Conservation (phyloP, 345 rosid genomes). For the Hibiscus mutabilis region DNA sequence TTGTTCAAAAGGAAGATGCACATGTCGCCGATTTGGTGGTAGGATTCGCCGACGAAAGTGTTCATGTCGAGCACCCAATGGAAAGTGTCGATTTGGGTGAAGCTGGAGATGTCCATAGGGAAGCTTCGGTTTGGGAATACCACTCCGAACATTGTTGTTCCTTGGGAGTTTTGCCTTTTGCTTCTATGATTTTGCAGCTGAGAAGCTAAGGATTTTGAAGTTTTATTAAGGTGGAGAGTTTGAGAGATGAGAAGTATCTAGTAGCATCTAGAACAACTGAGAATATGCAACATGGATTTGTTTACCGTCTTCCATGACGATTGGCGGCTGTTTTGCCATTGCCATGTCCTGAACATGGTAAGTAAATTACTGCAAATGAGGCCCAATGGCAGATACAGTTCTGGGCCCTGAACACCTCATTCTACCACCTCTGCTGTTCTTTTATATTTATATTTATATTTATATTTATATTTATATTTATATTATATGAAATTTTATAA, state of each 20-base stretch:
- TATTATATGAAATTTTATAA: too few species aligned
- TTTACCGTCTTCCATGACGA: neutral
- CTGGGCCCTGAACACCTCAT: too few species aligned
- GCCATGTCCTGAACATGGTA: neutral
- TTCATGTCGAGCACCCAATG: conserved; percentile 99
- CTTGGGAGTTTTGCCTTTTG: neutral
- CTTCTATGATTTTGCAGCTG: neutral
- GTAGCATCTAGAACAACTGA: neutral
- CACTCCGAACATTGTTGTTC: conserved; percentile 69
- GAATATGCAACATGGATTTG: neutral
- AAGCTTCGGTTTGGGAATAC: conserved; percentile 95
- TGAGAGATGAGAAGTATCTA: neutral
- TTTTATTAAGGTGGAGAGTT: neutral
- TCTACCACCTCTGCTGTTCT: too few species aligned
- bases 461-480: too few species aligned
- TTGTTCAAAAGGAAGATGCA: conserved; percentile 79
- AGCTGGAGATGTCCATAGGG: conserved; percentile 85
- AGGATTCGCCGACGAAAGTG: conserved; percentile 87
- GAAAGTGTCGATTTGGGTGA: conserved; percentile 80
- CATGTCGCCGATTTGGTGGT: conserved; percentile 70
- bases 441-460: too few species aligned
- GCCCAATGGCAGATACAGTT: neutral
- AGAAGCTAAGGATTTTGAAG: neutral
- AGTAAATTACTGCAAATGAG: neutral
- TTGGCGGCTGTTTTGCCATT: neutral